Conservation (phyloP, 192 early-diverging fungal species). For the Geranomyces michiganensis region DNA sequence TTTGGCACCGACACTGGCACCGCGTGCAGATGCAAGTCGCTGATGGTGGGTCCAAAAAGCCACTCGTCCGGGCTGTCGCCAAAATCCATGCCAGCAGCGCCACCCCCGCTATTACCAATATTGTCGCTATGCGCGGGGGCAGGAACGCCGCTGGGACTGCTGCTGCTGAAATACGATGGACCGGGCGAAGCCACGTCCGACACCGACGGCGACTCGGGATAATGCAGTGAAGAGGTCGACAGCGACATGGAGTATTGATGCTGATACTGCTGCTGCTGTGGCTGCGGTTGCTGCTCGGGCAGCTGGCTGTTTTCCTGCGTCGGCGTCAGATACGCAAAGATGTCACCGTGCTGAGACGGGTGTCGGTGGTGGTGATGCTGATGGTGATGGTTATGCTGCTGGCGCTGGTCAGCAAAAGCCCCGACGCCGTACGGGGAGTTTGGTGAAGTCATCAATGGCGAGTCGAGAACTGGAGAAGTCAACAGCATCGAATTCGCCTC, state of each 20-base stretch:
- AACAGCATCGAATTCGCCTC: background rate
- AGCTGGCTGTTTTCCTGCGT: background rate
- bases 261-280: background rate
- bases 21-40: too few relatives aligned
- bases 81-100: background rate
- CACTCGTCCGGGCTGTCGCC: background rate
- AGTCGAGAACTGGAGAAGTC: background rate
- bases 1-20: too few relatives aligned
- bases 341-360: background rate
- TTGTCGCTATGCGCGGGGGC: constrained; percentile 3
- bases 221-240: background rate
- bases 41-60: background rate
- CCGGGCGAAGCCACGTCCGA: background rate
- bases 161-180: background rate
- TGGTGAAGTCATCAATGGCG: background rate
- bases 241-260: background rate
- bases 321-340: too few relatives aligned
- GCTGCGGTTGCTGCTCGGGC: background rate
- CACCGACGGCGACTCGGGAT: constrained; percentile 2
- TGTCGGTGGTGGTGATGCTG: background rate
- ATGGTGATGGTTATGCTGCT: background rate
- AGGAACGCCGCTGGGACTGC: too few relatives aligned
- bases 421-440: background rate
- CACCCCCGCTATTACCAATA: too few relatives aligned
- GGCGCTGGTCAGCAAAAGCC: constrained; percentile 5